These are phyloP conservation scores for Paradendryphiella salina DNA, from an alignment of 2,329 filamentous ascomycete genomes.

Conservation along the genomic window DNA sequence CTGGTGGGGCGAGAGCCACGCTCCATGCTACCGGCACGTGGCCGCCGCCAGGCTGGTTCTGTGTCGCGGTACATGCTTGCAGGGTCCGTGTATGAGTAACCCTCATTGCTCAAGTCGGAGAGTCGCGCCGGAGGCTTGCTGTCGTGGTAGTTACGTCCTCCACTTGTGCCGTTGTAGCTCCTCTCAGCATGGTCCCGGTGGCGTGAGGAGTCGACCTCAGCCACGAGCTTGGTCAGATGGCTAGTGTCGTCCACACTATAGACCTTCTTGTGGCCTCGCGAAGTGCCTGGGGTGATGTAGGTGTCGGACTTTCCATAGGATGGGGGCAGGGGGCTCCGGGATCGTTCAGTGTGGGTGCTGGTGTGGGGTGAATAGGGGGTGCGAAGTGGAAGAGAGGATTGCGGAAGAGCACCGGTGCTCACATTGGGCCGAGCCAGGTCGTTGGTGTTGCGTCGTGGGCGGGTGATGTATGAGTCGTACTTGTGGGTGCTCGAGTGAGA, in stretches of 20 bases:
- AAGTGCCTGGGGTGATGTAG: constrained; percentile 45
- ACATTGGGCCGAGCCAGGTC: constrained; percentile 43
- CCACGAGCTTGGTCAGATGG: constrained; percentile 43
- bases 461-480: constrained; percentile 51
- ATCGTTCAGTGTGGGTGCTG: constrained; percentile 34
- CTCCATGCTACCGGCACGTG: constrained; percentile 53
- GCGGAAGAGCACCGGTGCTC: constrained; percentile 35
- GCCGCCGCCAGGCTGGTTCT: constrained; percentile 53
- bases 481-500: constrained; percentile 31
- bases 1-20: constrained; percentile 51
- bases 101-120: constrained; percentile 48
- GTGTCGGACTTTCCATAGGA: constrained; percentile 39
- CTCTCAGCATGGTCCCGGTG: constrained; percentile 31
- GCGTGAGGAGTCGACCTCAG: constrained; percentile 44
- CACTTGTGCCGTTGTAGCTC: constrained; percentile 35
- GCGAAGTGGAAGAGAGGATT: constrained; percentile 39
- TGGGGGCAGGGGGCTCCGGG: constrained; percentile 49
- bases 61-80: constrained; percentile 57
- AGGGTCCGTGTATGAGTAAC: constrained; percentile 56
- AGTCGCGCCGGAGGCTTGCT: constrained; percentile 31
- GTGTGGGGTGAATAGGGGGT: constrained; percentile 31
- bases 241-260: constrained; percentile 54
- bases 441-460: constrained; percentile 53
- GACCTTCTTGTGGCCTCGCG: constrained; percentile 51
- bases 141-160: constrained; percentile 36